phyloP scores from a whole-genome alignment of 257 asterid genomes.

The Solanum boliviense region DNA sequence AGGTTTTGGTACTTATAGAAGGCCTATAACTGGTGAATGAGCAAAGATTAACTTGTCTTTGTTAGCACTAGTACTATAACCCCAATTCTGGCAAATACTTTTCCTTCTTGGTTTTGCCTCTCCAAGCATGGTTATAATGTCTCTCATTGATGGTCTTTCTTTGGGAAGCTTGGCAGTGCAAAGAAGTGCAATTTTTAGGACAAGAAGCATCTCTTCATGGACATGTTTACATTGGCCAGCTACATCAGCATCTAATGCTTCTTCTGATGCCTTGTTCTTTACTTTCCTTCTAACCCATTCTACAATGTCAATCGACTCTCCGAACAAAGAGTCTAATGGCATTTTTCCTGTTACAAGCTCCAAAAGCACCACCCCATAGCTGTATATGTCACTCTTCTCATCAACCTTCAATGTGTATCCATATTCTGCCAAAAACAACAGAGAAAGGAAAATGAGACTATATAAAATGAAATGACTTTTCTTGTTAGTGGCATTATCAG shows the following conservation, averaged over 20 bases:
- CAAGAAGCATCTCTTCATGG: constrained; percentile 72
- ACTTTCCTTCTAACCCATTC: constrained; percentile 54
- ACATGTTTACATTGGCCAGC: constrained; percentile 55
- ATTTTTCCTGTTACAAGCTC: constrained; percentile 65
- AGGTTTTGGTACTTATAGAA: constrained; percentile 20
- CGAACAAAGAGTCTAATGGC: constrained; percentile 56
- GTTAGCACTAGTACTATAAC: constrained; percentile 23
- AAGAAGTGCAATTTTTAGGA: constrained; percentile 59
- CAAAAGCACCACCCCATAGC: constrained; percentile 71
- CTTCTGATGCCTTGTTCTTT: constrained; percentile 14
- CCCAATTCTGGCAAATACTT: constrained; percentile 65
- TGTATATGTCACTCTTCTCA: constrained; percentile 75
- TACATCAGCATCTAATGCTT: constrained; percentile 47
- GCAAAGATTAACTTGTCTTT: constrained; percentile 60
- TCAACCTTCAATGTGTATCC: constrained; percentile 80
- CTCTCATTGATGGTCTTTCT: constrained; percentile 80
- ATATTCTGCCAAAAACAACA: constrained; percentile 32
- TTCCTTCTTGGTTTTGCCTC: constrained; percentile 84
- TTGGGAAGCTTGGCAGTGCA: constrained; percentile 81
- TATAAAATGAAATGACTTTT: not conserved
- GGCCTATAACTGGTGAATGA: constrained; percentile 73
- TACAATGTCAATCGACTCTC: constrained; percentile 50
- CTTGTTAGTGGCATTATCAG: not conserved
- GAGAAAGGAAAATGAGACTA: not conserved
- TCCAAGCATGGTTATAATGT: constrained; percentile 61